A percentile compares a stretch with the other conserved stretches of the same genome.
Conservation (phyloP, 1,284 basidiomycete genomes). For the Pseudozyma tsukubaensis region DNA sequence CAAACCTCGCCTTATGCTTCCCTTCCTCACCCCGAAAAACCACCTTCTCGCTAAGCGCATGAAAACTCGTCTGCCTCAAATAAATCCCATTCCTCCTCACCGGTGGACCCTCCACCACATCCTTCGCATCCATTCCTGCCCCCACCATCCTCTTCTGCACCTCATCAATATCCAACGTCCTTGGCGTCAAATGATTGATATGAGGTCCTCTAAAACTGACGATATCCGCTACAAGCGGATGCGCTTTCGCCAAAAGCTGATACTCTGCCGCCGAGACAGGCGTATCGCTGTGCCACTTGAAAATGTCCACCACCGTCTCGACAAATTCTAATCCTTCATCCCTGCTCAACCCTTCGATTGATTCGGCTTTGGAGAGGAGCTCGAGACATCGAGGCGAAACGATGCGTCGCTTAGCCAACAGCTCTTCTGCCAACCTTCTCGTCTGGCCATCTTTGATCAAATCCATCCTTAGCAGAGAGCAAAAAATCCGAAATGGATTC, state of each 20-base stretch:
- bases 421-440: slow-evolving; percentile 57
- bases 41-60: slow-evolving; percentile 70
- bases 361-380: slow-evolving; percentile 67
- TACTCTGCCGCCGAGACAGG: slow-evolving; percentile 67
- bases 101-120: slow-evolving; percentile 70
- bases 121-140: slow-evolving; percentile 70
- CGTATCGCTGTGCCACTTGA: slow-evolving; percentile 70
- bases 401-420: slow-evolving; percentile 67
- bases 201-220: slow-evolving; percentile 70
- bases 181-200: slow-evolving; percentile 71
- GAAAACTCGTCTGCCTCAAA: slow-evolving; percentile 70
- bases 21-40: slow-evolving; percentile 56
- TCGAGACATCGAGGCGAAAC: slow-evolving; percentile 65
- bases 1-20: slow-evolving; percentile 70
- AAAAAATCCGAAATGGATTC: slow-evolving; percentile 71
- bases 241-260: slow-evolving; percentile 62
- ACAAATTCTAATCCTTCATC: slow-evolving; percentile 62
- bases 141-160: slow-evolving; percentile 69
- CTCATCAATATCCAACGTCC: slow-evolving; percentile 70
- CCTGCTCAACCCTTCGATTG: background rate
- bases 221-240: slow-evolving; percentile 70
- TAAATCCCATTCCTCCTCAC: slow-evolving; percentile 68
- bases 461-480: slow-evolving; percentile 69
- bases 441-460: slow-evolving; percentile 64
- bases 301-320: slow-evolving; percentile 69